Evolutionary conservation across 768 basidiomycete species (phyloP).

Genomic region (Leucocoprinus leucothites): DNA sequence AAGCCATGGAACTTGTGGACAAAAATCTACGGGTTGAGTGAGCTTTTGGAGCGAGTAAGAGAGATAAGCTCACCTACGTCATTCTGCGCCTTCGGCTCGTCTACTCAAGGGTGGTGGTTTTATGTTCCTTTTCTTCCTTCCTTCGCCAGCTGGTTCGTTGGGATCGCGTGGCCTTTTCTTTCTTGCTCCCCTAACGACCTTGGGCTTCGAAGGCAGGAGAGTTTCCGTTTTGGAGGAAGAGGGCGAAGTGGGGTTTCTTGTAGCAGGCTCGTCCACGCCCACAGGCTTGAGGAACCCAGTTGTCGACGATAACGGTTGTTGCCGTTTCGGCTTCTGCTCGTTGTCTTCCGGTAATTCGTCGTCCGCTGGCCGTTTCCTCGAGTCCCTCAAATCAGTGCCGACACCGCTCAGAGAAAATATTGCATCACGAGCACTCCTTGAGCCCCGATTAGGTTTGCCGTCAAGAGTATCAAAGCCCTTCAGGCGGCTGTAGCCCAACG

Average conservation of each 20-base stretch:
- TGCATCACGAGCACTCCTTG: slow-evolving; percentile 40
- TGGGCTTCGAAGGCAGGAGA: slow-evolving; percentile 6
- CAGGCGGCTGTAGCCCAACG: slow-evolving; percentile 16
- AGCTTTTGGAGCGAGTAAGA: neutral
- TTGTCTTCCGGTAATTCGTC: neutral
- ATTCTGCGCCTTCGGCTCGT: slow-evolving; percentile 2
- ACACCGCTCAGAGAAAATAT: slow-evolving; percentile 41
- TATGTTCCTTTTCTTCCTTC: slow-evolving; percentile 32
- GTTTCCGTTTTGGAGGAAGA: neutral
- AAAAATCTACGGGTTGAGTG: neutral
- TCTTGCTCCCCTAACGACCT: slow-evolving; percentile 25
- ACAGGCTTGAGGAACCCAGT: slow-evolving; percentile 51
- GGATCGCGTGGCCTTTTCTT: slow-evolving; percentile 24
- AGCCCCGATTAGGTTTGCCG: neutral
- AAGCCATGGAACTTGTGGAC: too few species aligned
- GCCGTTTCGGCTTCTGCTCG: slow-evolving; percentile 8
- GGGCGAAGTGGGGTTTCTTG: slow-evolving; percentile 9
- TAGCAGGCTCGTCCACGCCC: slow-evolving; percentile 49
- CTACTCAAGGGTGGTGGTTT: slow-evolving; percentile 23
- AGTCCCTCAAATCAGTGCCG: slow-evolving; percentile 45
- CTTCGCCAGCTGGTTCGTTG: slow-evolving; percentile 18
- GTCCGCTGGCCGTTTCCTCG: slow-evolving; percentile 11
- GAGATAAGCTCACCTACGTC: neutral
- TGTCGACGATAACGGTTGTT: slow-evolving; percentile 11
- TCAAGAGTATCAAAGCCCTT: slow-evolving; percentile 16